Base-by-base conservation (phyloP, 1,139 yeast species). In the Pichia sp. region DNA sequence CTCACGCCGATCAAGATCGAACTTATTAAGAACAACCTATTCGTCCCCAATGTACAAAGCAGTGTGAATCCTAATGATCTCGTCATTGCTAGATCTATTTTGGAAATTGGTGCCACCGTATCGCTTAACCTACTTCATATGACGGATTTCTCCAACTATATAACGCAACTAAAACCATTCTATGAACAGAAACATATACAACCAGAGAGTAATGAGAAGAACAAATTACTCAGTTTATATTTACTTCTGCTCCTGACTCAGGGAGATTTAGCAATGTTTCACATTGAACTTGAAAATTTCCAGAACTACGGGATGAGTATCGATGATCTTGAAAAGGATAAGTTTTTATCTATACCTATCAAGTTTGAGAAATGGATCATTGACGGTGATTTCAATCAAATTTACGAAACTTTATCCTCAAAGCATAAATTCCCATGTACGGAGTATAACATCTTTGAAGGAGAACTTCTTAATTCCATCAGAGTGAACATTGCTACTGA, bases 351-450 rank as follows among this genome's bases (percentile, higher is more conserved):
- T 37, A 87, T 87, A 58, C 97, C 98, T 20, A 78, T 91, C 40
- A 76, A 78, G 49, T 75, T 91, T 49, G 98, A 91, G 59, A 81
- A 86, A 49, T 85, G 94, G 78, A 73, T 91, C 48, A 87, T 91
- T 84, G 98, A 91, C 59, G 98, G 98, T 31, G 83, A 91, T 47
- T 91, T 88, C 60, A 93, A 86, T 58, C 85, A 85, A 62, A 91
- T 91, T 37, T 84, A 94, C 84, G 80, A 78, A 50, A 72, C 85
- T 38, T 73, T 68, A 35, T 80, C 63, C 66, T 55, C 54, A 12
- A 49, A 50, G 29, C 53, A 53, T 23, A 58, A 59, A 31, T 57
- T 64, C 43, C 78, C 79, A 21, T 71, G 77, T 48, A 64, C 68
- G 34, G 86, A 80, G 53, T 78, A 69, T 52, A 62, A 61, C 38